Conservation (phyloP, 331 rosid genomes). For the Malus hybrid region DNA sequence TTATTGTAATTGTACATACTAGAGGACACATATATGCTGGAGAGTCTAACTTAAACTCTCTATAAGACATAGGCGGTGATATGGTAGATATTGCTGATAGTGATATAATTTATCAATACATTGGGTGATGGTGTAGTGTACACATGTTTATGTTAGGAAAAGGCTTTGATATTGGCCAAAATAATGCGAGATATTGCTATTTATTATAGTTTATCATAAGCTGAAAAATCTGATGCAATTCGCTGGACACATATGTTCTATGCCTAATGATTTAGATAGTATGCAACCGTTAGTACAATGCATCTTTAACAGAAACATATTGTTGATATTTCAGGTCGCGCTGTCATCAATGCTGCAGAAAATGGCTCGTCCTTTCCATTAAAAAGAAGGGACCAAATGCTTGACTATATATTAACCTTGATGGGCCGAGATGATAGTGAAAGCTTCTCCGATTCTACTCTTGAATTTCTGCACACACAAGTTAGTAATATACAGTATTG, state of each 20-base stretch:
- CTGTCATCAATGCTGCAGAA: conserved; percentile 91
- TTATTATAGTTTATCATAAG: neutral
- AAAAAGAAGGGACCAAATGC: conserved; percentile 86
- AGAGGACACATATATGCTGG: too few species aligned
- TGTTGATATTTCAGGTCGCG: conserved; percentile 57
- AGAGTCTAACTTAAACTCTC: neutral
- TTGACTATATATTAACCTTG: conserved; percentile 80
- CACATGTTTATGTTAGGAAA: neutral
- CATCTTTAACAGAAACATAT: neutral
- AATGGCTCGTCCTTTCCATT: conserved; percentile 87
- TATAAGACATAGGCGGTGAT: neutral
- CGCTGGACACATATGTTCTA: neutral
- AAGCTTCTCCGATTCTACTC: conserved; percentile 63
- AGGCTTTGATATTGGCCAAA: neutral
- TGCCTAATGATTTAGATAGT: neutral
- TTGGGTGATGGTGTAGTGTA: neutral
- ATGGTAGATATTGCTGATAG: neutral
- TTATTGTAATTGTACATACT: too few species aligned
- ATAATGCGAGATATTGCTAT: neutral
- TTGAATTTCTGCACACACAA: conserved; percentile 81
- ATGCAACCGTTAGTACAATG: neutral
- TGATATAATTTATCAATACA: neutral
- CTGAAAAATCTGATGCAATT: neutral
- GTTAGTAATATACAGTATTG: conserved; percentile 35
- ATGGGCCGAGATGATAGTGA: conserved; percentile 91